Conservation (phyloP, 768 basidiomycete species). For the Kwoniella shandongensis region DNA sequence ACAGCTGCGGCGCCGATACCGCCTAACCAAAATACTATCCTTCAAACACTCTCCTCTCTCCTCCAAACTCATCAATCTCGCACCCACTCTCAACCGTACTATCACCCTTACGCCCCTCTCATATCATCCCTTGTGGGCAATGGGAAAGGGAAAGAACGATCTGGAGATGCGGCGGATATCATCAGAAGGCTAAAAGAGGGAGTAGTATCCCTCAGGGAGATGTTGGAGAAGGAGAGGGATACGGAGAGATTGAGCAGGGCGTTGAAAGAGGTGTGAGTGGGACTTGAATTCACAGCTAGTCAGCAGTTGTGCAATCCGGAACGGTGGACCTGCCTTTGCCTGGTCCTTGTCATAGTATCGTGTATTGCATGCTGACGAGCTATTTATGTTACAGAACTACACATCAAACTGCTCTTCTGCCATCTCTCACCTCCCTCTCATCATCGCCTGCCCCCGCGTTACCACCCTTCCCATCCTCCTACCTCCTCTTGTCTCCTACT, state of each 20-base stretch:
- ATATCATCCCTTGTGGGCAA: no score
- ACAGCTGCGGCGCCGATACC: no score
- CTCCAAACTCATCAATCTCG: neutral
- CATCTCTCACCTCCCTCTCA: neutral
- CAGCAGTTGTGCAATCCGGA: no score
- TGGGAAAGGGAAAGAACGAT: constrained; percentile 15
- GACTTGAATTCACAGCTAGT: no score
- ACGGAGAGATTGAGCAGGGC: constrained; percentile 23
- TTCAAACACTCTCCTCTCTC: neutral
- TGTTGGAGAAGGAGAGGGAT: neutral
- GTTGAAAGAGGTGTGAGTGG: constrained; percentile 36
- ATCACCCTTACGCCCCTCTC: constrained; percentile 34
- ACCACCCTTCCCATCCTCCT: constrained; percentile 22
- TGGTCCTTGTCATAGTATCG: no score
- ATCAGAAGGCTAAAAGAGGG: neutral
- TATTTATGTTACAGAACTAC: constrained; percentile 13
- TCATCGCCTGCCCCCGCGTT: neutral
- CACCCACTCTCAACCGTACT: constrained; percentile 20
- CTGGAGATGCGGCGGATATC: neutral
- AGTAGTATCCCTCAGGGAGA: neutral
- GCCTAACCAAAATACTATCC: constrained; percentile 1
- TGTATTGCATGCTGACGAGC: no score
- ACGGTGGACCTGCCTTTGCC: no score
- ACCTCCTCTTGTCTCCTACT: constrained; percentile 17
- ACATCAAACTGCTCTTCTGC: constrained; percentile 27